These are phyloP conservation scores for Lichtheimia hyalospora DNA, from an alignment of 371 early-diverging fungal species.

Conservation along the genomic window DNA sequence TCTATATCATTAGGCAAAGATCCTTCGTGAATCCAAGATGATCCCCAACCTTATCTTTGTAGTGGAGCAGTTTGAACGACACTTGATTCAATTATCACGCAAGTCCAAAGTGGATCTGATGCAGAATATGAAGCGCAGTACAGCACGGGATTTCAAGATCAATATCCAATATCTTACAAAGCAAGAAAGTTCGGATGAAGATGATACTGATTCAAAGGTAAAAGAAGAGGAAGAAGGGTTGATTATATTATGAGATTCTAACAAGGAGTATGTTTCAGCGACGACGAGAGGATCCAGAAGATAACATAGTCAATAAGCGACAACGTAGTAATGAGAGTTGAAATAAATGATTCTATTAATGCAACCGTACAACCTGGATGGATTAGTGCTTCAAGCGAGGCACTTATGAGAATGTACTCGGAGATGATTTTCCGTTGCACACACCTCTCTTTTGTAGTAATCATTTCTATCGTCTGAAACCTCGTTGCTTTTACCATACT, in stretches of 20 bases:
- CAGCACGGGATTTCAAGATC: conserved; percentile 71
- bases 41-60: conserved; percentile 66
- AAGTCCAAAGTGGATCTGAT: conserved; percentile 67
- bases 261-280: background rate
- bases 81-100: conserved; percentile 62
- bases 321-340: background rate
- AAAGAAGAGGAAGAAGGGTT: background rate
- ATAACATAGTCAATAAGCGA: background rate
- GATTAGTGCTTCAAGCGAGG: too few relatives aligned
- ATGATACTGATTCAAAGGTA: conserved; percentile 1
- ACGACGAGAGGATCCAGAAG: background rate
- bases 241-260: background rate
- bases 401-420: too few relatives aligned
- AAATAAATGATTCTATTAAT: too few relatives aligned
- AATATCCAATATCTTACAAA: conserved; percentile 41
- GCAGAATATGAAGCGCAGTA: conserved; percentile 70
- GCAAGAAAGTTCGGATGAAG: conserved; percentile 7
- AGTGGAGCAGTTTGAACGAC: conserved; percentile 71
- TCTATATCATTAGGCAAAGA: conserved; percentile 39
- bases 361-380: too few relatives aligned
- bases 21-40: conserved; percentile 61
- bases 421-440: too few relatives aligned
- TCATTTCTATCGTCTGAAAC: background rate
- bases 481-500: background rate
- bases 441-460: background rate